Percentiles rank a stretch among this genome's conserved stretches.
These are phyloP conservation scores for Vanderwaltozyma yarrowii DNA, from an alignment of 805 yeast genomes.

Conservation along the genomic window DNA sequence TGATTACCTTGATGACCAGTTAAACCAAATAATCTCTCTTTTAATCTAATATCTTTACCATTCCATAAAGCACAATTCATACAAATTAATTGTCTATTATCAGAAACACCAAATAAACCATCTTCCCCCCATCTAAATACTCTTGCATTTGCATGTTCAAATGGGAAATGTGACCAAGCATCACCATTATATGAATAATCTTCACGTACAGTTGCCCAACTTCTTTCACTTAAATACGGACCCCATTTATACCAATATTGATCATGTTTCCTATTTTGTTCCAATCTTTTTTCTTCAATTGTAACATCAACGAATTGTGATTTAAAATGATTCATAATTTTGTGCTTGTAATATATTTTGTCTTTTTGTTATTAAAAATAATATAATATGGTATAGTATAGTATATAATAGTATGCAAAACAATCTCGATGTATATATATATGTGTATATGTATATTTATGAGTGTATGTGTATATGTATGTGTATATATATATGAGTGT, in stretches of 20 bases:
- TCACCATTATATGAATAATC: constrained; percentile 81
- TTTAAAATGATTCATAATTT: constrained; percentile 12
- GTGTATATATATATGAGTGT: too few species aligned
- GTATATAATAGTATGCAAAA: too few species aligned
- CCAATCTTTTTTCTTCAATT: constrained; percentile 30
- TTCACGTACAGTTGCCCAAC: constrained; percentile 81
- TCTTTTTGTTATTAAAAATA: too few species aligned
- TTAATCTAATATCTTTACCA: constrained; percentile 73
- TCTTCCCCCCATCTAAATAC: constrained; percentile 95
- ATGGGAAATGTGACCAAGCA: constrained; percentile 84
- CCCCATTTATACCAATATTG: constrained; percentile 87
- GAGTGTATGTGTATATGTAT: too few species aligned
- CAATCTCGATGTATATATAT: too few species aligned
- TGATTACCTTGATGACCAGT: constrained; percentile 93
- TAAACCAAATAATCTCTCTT: constrained; percentile 79
- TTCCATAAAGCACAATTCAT: constrained; percentile 86
- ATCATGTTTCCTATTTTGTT: constrained; percentile 25
- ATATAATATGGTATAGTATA: too few species aligned
- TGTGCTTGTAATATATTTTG: background rate
- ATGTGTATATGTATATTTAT: too few species aligned
- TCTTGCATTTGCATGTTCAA: constrained; percentile 71
- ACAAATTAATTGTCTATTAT: constrained; percentile 68
- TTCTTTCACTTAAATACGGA: constrained; percentile 78
- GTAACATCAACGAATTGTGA: constrained; percentile 19
- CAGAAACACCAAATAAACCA: constrained; percentile 84